These are phyloP conservation scores for Coemansia sp. DNA, from an alignment of 192 early-diverging fungal species.

Conservation along the genomic window DNA sequence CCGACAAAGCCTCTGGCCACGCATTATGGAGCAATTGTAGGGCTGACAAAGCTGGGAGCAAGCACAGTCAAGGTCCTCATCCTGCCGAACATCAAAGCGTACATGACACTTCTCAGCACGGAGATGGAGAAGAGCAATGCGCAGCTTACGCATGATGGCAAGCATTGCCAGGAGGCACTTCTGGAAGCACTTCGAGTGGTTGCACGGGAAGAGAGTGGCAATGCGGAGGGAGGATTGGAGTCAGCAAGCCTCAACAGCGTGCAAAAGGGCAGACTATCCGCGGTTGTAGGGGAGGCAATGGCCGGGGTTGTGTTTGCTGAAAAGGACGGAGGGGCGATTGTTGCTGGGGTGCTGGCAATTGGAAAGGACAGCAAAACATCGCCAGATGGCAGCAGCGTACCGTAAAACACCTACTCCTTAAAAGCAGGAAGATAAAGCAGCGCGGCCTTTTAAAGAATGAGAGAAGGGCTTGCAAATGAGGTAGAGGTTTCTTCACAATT, in stretches of 20 bases:
- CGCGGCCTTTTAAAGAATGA: no score
- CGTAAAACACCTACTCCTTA: no score
- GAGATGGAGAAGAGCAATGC: slow-evolving; percentile 49
- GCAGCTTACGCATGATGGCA: slow-evolving; percentile 39
- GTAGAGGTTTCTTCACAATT: no score
- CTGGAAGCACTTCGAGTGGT: slow-evolving; percentile 29
- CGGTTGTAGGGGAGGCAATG: slow-evolving; percentile 39
- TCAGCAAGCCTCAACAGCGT: slow-evolving; percentile 16
- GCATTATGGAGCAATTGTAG: slow-evolving; percentile 87
- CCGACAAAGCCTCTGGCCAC: slow-evolving; percentile 77
- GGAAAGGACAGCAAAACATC: slow-evolving; percentile 12
- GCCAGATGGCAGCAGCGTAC: no score
- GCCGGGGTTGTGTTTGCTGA: slow-evolving; percentile 43
- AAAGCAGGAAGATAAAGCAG: no score
- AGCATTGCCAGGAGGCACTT: slow-evolving; percentile 37
- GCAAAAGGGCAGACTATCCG: slow-evolving; percentile 30
- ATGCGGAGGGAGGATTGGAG: slow-evolving; percentile 7
- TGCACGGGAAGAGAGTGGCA: slow-evolving; percentile 8
- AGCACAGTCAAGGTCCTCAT: slow-evolving; percentile 77
- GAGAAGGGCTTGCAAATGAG: no score
- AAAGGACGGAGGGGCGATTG: slow-evolving; percentile 26
- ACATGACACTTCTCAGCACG: slow-evolving; percentile 52
- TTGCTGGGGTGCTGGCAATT: slow-evolving; percentile 33
- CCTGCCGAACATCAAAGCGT: slow-evolving; percentile 75
- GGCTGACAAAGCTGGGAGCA: slow-evolving; percentile 71